Evolutionary conservation across 495 filamentous ascomycete species (phyloP).

Genomic region (Ramalina peruviana): DNA sequence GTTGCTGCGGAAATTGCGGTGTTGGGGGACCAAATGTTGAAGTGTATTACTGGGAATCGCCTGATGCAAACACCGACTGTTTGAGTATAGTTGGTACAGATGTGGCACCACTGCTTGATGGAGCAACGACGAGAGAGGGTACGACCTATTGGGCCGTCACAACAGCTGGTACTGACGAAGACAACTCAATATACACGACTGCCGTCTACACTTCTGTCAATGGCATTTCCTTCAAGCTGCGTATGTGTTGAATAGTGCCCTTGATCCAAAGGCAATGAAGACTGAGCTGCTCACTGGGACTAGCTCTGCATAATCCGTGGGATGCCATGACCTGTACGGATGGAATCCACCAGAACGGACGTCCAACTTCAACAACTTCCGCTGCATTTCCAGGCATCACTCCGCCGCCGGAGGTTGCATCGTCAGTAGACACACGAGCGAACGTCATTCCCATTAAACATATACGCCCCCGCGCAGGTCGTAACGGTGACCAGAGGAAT

Average conservation of each 20-base stretch:
- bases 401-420: neutral
- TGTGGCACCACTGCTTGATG: neutral
- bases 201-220: constrained; percentile 6
- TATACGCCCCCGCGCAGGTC: neutral
- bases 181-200: neutral
- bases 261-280: neutral
- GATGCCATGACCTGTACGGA: neutral
- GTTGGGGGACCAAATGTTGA: constrained; percentile 6
- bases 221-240: constrained; percentile 7
- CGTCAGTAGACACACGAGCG: neutral
- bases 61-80: constrained; percentile 5
- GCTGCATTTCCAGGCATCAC: neutral
- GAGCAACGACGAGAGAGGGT: neutral
- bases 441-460: neutral
- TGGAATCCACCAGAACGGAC: neutral
- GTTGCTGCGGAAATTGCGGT: neutral
- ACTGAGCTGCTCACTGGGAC: neutral
- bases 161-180: neutral
- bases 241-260: neutral
- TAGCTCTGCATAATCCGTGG: neutral
- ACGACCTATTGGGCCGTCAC: constrained; percentile 7
- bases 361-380: too few relatives aligned
- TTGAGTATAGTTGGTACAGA: constrained; percentile 1
- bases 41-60: constrained; percentile 7
- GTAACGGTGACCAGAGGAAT: too few relatives aligned